Base-by-base conservation (phyloP, 176 grass and related monocot genomes). In the Musa acuminata region DNA sequence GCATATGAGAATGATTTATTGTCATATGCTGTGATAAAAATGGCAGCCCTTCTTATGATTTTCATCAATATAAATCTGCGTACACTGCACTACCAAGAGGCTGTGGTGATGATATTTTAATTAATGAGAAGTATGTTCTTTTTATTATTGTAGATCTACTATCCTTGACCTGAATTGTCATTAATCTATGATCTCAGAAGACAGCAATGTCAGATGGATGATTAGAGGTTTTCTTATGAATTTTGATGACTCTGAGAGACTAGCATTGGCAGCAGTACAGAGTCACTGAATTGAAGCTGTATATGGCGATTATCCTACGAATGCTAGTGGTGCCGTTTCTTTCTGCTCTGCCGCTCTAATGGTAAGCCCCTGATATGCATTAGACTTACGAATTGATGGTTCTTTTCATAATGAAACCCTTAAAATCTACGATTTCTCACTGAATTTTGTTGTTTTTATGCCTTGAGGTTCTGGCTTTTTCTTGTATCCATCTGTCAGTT, bases 291-390 rank as follows among this genome's bases (percentile, higher is more conserved):
- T 89, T 72, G 92, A 96, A 83, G 86, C 87, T 65, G 88, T 76
- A 27, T 27, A 27, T 27, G 26, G 26, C 1, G 88, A 91, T 49
- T 91, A 96, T 85, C 53, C 82, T 48, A 86, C 88, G 62, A 89
- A 84, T 80, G 85, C 77, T 25, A 96, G 79, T 9, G 84, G 87
- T 74, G 92, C 88, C 75, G 83, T 88, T 1, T 91, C 91, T 85
- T 96, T 88, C 74, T 82, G 92, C n/a, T 96, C 86, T 72, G 83
- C 85, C 78, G 79, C 87, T 82, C 74, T 96, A 19, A 91, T 96
- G 70, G 92, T 96, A 72, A 91, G 91, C 69, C 14, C 53, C 63
- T 69, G 14, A 16, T 16, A 16, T 69, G 16, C 26, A 69, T 7
- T 43, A 43, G 35, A 43, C 3, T 43, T 43, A 43, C 35, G 0